Percentiles rank a stretch among this genome's conserved stretches.
Conservation (phyloP, 495 filamentous ascomycete species). For the Xanthoparmelia taractica region DNA sequence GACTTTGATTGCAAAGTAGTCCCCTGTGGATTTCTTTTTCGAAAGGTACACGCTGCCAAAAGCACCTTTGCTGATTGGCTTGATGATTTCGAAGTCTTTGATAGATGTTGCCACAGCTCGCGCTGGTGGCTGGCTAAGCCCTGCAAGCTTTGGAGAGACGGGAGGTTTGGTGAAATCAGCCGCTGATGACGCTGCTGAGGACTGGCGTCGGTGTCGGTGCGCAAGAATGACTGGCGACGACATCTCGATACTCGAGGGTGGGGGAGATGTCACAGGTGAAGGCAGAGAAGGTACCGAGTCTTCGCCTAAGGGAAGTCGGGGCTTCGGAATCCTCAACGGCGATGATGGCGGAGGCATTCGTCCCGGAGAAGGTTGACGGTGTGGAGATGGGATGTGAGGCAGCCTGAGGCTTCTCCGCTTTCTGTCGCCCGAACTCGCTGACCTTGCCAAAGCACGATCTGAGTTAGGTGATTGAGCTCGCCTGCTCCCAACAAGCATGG, state of each 20-base stretch:
- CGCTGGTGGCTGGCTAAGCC: constrained; percentile 61
- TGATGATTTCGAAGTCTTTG: constrained; percentile 99
- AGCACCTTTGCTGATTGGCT: constrained; percentile 97
- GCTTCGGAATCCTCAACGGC: constrained; percentile 78
- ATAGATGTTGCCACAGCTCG: constrained; percentile 88
- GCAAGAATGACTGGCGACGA: constrained; percentile 55
- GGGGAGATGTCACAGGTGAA: constrained; percentile 84
- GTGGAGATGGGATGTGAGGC: constrained; percentile 64
- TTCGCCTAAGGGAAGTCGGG: constrained; percentile 63
- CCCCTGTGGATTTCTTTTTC: constrained; percentile 96
- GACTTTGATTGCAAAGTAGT: constrained; percentile 98
- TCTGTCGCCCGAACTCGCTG: constrained; percentile 63
- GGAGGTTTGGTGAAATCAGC: constrained; percentile 60
- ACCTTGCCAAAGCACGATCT: constrained; percentile 63
- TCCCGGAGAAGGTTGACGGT: constrained; percentile 79
- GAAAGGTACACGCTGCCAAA: constrained; percentile 97
- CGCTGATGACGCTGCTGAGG: constrained; percentile 75
- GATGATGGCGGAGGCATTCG: constrained; percentile 69
- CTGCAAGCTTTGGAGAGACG: constrained; percentile 69
- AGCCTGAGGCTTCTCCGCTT: constrained; percentile 78
- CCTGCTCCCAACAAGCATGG: constrained; percentile 56
- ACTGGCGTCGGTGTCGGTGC: constrained; percentile 75
- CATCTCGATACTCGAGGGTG: constrained; percentile 72
- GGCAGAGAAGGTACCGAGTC: constrained; percentile 65
- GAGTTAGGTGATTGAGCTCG: constrained; percentile 87